Base-by-base conservation (phyloP, 2,329 filamentous ascomycete genomes). In the Fusarium denticulatum region DNA sequence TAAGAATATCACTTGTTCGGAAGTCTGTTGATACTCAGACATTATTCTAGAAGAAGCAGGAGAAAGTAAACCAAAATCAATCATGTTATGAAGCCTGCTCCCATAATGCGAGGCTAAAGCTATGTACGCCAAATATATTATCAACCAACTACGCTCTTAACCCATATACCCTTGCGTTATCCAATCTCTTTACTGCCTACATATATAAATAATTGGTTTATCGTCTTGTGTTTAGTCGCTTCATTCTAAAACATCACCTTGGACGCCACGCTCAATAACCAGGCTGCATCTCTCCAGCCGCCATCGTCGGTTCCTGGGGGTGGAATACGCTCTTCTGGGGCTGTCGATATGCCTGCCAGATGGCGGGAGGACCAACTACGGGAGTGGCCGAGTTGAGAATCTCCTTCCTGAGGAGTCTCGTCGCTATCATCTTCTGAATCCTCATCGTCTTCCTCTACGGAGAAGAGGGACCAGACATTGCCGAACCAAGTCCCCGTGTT, bases 251-350 rank as follows among this genome's bases (percentile, higher is more conserved):
- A 84, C 74, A 91, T 82, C 49, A 91, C 88, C 77, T 89, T 91
- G 32, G 87, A 87, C 16, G 90, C 91, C 71, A 93, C 89, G 71
- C 87, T 91, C 62, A 93, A 81, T 52, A 93, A 80, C 91, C 91
- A 93, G 22, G 90, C 90, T 32, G 90, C 91, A 80, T 93, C 91
- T 65, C 88, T 86, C 91, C 90, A 92, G 14, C 87, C 87, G 22
- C 89, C 89, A 47, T 89, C 86, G 58, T 91, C 86, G 14, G 85
- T 82, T 46, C 85, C 86, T 57, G 83, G 83, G 15, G 85, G 83
- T 37, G 78, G 88, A 78, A 90, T 82, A 15, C 81, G 81, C 55
- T 88, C 86, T 53, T 86, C 83, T 1, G 83, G 79, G n/a, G 79
- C 64, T 36, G 79, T 82, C 7, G 83, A 80, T 58, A 85, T 79